A percentile compares a stretch with the other conserved stretches of the same genome.
These are phyloP conservation scores for Chlorella sp. DNA, from an alignment of 139 green algal species.

Conservation along the genomic window DNA sequence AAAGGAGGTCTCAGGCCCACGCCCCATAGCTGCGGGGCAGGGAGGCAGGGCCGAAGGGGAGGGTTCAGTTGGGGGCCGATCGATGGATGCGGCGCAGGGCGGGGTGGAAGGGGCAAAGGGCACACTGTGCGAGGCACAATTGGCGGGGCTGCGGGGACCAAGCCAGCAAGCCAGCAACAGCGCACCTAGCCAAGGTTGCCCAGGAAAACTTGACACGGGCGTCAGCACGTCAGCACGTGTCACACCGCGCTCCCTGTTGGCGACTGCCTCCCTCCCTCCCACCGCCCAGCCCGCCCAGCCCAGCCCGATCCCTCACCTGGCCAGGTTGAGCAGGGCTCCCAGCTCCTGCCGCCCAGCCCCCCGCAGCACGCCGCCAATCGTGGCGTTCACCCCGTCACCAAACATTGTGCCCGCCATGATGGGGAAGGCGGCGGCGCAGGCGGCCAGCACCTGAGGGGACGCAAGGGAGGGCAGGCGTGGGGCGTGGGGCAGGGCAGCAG, in stretches of 20 bases:
- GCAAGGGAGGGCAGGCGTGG: neutral
- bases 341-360: constrained; percentile 45
- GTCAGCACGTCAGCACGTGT: too few species aligned
- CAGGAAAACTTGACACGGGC: too few species aligned
- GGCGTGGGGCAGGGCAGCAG: neutral
- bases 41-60: neutral
- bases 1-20: too few species aligned
- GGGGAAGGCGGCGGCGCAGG: constrained; percentile 33
- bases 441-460: constrained; percentile 27
- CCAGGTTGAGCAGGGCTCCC: constrained; percentile 56
- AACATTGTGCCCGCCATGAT: constrained; percentile 42
- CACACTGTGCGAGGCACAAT: too few species aligned
- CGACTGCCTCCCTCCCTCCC: too few species aligned
- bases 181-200: too few species aligned
- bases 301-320: neutral
- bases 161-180: too few species aligned
- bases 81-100: too few species aligned
- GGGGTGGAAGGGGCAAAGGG: too few species aligned
- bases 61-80: neutral
- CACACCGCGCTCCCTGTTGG: too few species aligned
- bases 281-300: too few species aligned
- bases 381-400: constrained; percentile 69
- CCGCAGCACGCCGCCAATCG: constrained; percentile 51
- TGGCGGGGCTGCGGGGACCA: too few species aligned
- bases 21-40: constrained; percentile 51